A percentile compares a stretch with the other conserved stretches of the same genome.
Conservation (phyloP, 1,284 basidiomycete species). For the Heterobasidion parviporum region DNA sequence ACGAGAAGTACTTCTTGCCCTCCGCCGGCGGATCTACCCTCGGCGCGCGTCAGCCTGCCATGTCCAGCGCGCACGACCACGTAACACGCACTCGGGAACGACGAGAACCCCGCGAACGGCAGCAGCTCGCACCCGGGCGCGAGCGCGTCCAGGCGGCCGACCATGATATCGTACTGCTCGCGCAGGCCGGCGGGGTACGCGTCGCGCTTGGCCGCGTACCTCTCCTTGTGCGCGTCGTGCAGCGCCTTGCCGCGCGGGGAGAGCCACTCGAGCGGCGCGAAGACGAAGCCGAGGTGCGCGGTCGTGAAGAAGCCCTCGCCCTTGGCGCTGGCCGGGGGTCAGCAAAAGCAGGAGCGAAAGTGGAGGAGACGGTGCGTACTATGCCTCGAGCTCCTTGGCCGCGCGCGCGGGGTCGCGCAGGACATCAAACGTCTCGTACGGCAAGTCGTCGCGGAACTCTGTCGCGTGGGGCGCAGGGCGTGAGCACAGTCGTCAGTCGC, state of each 20-base stretch:
- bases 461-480: no score
- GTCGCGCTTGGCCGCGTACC: conserved; percentile 15
- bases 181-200: conserved; percentile 13
- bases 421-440: conserved; percentile 1
- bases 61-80: neutral
- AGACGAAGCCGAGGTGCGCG: conserved; percentile 20
- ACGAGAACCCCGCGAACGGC: conserved; percentile 16
- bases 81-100: conserved; percentile 16
- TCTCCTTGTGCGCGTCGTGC: conserved; percentile 15
- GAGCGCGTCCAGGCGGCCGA: conserved; percentile 20
- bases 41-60: neutral
- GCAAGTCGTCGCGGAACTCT: neutral
- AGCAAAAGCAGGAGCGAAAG: neutral
- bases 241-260: conserved; percentile 17
- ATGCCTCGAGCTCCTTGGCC: neutral
- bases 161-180: conserved; percentile 27
- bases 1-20: conserved; percentile 24
- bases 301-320: conserved; percentile 20
- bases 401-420: neutral
- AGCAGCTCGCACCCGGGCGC: conserved; percentile 23
- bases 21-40: conserved; percentile 18
- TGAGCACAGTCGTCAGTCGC: neutral
- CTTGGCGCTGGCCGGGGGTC: neutral
- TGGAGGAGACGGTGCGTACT: neutral
- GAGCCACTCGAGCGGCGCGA: conserved; percentile 16